Base-by-base conservation (phyloP, 139 green algal genomes). In the Volvox reticuliferus region DNA sequence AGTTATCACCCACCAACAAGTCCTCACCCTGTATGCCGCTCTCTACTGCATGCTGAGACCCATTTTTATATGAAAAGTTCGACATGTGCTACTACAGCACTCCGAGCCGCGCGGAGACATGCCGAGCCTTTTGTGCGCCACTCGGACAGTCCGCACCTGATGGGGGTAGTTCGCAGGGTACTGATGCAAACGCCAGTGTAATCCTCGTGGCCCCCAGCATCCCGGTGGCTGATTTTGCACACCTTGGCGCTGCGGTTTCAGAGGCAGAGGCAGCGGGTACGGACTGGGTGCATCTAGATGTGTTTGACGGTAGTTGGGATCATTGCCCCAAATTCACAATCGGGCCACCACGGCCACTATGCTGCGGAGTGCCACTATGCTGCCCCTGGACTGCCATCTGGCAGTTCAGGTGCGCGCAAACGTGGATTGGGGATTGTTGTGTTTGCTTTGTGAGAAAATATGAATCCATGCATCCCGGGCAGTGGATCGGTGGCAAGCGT, bases 161-260 rank as follows among this genome's bases (percentile, higher is more conserved):
- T 55, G 44, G 44, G 9, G 44, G 44, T 55, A 9, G 44, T 55
- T 55, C 5, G 44, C 44, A 9, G 44, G 44, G 44, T 55, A 9
- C 44, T 55, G 44, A 9, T 55, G 44, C 44, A 55, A 9, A 73
- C 68, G 37, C 36, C 78, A 3, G 78, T 32, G 76, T 1, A 30
- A 86, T 90, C 1, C 94, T 97, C 28, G 90, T 99, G 1, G 93
- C 96, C 1, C 97, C 97, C 26, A 98, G 94, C 33, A 98, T 99
- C 44, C 93, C 99, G 73, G 95, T 96, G 0, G 96, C 95, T 0
- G 97, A 99, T 92, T 99, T 99, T 92, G 95, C 96, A 12, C 88
- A 93, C 67, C 90, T 99, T 36, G 86, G 37, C 22, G 30, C 55
- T 20, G 86, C 86, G 61, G 55, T 50, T 32, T 12, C 30, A 9